These are phyloP conservation scores for Brassica balearica DNA, from an alignment of 441 rosid genomes.

Conservation along the genomic window DNA sequence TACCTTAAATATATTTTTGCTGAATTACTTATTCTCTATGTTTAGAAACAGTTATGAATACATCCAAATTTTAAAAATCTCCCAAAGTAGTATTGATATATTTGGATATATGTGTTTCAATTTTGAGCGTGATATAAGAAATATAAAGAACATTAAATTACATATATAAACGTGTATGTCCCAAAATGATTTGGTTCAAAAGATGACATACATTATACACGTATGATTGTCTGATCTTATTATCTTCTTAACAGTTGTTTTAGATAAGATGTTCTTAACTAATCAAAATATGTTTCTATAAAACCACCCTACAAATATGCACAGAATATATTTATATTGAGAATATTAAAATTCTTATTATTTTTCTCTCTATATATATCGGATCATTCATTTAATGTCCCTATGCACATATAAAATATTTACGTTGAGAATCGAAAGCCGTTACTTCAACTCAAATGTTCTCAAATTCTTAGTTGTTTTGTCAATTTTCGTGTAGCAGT, in stretches of 20 bases:
- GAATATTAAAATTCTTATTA: background rate
- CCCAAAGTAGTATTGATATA: background rate
- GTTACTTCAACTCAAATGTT: slow-evolving; percentile 4
- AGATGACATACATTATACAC: slow-evolving; percentile 3
- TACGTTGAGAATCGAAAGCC: background rate
- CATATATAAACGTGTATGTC: slow-evolving; percentile 13
- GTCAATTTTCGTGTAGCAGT: background rate
- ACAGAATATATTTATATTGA: background rate
- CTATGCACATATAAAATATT: background rate
- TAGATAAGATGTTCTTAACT: slow-evolving; percentile 10
- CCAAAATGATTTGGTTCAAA: background rate
- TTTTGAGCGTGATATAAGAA: background rate
- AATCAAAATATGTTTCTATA: slow-evolving; percentile 1
- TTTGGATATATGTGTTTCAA: background rate
- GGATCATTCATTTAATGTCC: slow-evolving; percentile 10
- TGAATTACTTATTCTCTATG: background rate
- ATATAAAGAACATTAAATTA: background rate
- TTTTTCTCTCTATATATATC: slow-evolving; percentile 37
- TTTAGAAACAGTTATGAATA: background rate
- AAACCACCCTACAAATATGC: slow-evolving; percentile 8
- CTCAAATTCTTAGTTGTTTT: slow-evolving; percentile 13
- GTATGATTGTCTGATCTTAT: background rate
- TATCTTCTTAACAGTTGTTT: background rate
- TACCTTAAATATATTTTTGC: background rate
- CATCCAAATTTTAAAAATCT: background rate